Evolutionary conservation across 2,329 filamentous ascomycete genomes (phyloP).

Genomic region (Colletotrichum gigasporum): DNA sequence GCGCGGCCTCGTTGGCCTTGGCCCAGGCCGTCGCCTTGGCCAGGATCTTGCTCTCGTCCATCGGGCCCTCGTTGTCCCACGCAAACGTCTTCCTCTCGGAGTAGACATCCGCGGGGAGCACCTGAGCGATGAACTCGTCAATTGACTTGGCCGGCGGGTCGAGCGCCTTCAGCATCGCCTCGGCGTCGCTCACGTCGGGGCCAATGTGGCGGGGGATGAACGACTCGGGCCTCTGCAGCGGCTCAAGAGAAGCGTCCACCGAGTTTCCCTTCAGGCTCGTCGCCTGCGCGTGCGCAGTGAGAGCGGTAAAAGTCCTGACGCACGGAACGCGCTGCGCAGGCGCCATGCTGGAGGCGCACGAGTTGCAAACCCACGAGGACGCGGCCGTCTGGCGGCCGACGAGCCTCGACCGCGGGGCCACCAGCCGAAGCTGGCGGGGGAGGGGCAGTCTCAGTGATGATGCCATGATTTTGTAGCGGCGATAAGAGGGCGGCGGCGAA

Average conservation of each 20-base stretch:
- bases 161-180: conserved; percentile 82
- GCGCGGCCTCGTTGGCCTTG: conserved; percentile 46
- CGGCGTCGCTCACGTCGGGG: conserved; percentile 73
- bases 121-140: conserved; percentile 86
- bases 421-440: conserved; percentile 33
- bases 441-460: conserved; percentile 30
- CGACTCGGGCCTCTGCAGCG: conserved; percentile 57
- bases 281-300: conserved; percentile 16
- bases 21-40: conserved; percentile 47
- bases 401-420: conserved; percentile 24
- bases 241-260: conserved; percentile 31
- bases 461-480: conserved; percentile 28
- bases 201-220: conserved; percentile 91
- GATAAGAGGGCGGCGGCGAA: neutral
- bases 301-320: conserved; percentile 25
- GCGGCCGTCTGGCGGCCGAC: conserved; percentile 23
- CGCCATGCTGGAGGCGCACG: conserved; percentile 13
- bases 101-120: conserved; percentile 83
- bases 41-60: conserved; percentile 69
- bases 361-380: conserved; percentile 28
- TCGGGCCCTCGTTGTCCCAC: conserved; percentile 53
- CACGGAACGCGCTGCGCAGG: conserved; percentile 4
- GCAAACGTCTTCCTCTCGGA: conserved; percentile 72
- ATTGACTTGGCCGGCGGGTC: conserved; percentile 78
- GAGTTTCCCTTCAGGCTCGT: conserved; percentile 16